Percentiles rank a stretch among this genome's conserved stretches.
Conservation (phyloP, 345 rosid genomes). For the Lepidium didymum region DNA sequence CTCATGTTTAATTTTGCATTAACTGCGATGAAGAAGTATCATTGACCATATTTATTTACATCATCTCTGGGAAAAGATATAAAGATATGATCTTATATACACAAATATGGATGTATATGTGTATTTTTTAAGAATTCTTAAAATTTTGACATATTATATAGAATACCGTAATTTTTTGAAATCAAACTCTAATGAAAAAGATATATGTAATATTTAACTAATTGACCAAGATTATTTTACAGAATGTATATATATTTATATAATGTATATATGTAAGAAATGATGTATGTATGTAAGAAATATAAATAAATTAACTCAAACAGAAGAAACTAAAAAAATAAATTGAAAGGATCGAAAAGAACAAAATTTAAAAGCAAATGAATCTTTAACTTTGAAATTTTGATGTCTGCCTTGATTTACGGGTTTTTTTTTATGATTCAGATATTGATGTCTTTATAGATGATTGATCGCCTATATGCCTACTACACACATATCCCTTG, state of each 20-base stretch:
- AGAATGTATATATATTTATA: neutral
- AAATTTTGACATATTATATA: too few species aligned
- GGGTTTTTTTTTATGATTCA: neutral
- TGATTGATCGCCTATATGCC: slow-evolving; percentile 6
- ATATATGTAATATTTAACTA: too few species aligned
- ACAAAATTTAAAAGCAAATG: slow-evolving; percentile 15
- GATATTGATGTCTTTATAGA: neutral
- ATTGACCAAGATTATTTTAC: too few species aligned
- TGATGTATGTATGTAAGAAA: neutral
- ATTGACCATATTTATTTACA: neutral
- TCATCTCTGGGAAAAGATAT: neutral
- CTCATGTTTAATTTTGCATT: neutral
- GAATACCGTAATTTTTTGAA: too few species aligned
- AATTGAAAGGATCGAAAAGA: neutral
- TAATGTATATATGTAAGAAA: neutral
- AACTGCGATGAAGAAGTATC: neutral
- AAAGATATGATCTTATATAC: neutral
- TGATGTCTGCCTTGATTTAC: slow-evolving; percentile 18
- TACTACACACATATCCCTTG: neutral
- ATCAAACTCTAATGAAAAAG: too few species aligned
- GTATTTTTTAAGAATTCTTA: too few species aligned
- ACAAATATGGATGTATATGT: too few species aligned
- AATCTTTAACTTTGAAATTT: neutral
- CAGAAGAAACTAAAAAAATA: neutral
- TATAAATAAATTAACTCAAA: neutral